Base-by-base conservation (phyloP, 2,329 filamentous ascomycete species). In the Stachybotrys chartarum region DNA sequence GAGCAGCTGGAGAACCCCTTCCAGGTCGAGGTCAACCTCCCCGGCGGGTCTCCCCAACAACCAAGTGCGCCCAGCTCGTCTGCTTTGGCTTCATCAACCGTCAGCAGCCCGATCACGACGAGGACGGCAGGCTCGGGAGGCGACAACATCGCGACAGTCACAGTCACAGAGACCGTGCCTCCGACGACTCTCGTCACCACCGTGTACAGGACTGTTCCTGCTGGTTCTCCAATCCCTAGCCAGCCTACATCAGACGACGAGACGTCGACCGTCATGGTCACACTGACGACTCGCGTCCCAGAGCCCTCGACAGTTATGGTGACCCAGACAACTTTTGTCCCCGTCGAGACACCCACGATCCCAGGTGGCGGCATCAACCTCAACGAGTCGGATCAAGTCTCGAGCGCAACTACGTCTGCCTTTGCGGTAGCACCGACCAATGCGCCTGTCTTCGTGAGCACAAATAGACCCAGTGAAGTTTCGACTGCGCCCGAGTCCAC, bases 1-100 rank as follows among this genome's bases (percentile, higher is more conserved):
- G 63, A 63, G 5, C 78, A 81, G 68, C 74, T 81, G 64, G 57
- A 59, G 39, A 73, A 68, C 58, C 71, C 73, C 62, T 81, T 75
- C 60, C 67, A 75, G 53, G 76, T 82, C 54, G 60, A 68, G 39
- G 68, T 78, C 24, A 63, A 68, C 44, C 35, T 42, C 14, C 10
- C 10, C 14, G 35, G 35, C 14, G 35, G 35, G 14, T 42, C 35
- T 42, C 35, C 35, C 35, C 10, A 42, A 10, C 35, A 42, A 14
- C 35, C 35, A 42, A 14, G 10, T 42, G 35, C 35, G 35, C 35
- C 35, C 35, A 42, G 10, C 35, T 10, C 35, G 14, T 10, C 35
- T 42, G 35, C 35, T 14, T 14, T 14, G 35, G 35, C 35, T 14
- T 42, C 35, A 10, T 42, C 35, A 14, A 14, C 35, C 35, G 14